Evolutionary conservation across 805 yeast genomes (phyloP), one percentile per base, ranked within the genome.

Genomic region (Candida dendrica): DNA sequence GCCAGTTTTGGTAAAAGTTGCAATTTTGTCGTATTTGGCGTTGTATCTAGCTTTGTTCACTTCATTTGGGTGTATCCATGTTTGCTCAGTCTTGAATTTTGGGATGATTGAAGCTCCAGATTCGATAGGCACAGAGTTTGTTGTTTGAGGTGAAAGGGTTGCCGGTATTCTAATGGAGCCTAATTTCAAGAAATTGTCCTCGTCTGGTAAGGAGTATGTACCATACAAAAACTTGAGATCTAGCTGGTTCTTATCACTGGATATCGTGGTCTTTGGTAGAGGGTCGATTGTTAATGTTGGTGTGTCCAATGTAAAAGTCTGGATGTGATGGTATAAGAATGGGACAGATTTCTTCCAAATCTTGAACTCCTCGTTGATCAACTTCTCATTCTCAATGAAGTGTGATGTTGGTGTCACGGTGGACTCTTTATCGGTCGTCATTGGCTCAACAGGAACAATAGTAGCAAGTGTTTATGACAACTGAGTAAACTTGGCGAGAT

Each of bases 331-430:
- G 60, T 87, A 87, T 45, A 87, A 66, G 49, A 84, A 67, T 3
- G 95, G 95, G 13, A 84, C 81, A 2, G 91, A 75, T 54, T 86
- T 85, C 59, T 86, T 87, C 96, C 96, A 87, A 16, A 70, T 75
- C 51, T 77, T 77, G 68, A 74, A 84, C 63, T 84, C 93, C 60
- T 84, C 95, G 52, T 84, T 84, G 46, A 72, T 69, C 9, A 81
- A 61, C 55, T 83, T 84, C 52, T 80, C 85, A 38, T 69, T 68
- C 39, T 69, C 64, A 50, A 77, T 80, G 52, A 75, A 77, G 45
- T 71, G 77, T 17, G 48, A 44, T 3, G 47, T 47, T 10, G 47
- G 47, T 13, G 42, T 43, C 30, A 11, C 30, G 13, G 30, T 9
- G 10, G 30, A 8, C n/a, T 27, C 30, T 27, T 27, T 27, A 8